Conservation (phyloP, 306 rosid species). For the Astragalus glycyphyllos region DNA sequence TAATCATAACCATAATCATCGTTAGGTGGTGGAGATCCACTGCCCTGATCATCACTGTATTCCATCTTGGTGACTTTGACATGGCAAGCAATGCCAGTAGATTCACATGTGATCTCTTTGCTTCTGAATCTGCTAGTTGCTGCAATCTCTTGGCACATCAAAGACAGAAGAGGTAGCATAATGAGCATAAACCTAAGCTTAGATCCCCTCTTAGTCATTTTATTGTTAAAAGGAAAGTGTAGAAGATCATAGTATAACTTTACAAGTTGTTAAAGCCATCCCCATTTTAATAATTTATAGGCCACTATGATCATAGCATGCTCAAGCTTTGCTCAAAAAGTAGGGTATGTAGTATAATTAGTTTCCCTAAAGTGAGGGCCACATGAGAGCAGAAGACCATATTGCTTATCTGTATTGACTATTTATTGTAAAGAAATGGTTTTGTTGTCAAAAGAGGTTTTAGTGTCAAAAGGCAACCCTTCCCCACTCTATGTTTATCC, state of each 20-base stretch:
- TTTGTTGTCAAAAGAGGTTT: constrained; percentile 27
- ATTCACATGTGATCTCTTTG: constrained; percentile 32
- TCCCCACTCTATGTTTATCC: constrained; percentile 39
- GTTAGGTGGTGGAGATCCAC: constrained; percentile 37
- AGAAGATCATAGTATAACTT: constrained; percentile 34
- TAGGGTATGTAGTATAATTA: constrained; percentile 54
- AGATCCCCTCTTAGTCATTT: constrained; percentile 46
- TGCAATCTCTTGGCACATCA: constrained; percentile 45
- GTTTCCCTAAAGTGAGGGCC: constrained; percentile 51
- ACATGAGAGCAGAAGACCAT: constrained; percentile 23
- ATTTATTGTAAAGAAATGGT: neutral
- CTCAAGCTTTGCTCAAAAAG: constrained; percentile 47
- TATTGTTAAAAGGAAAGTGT: constrained; percentile 32
- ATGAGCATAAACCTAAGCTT: constrained; percentile 40
- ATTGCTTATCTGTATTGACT: constrained; percentile 25
- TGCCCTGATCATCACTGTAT: constrained; percentile 26
- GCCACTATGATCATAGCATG: constrained; percentile 56
- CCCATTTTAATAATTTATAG: constrained; percentile 54
- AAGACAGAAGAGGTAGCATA: constrained; percentile 45
- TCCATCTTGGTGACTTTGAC: constrained; percentile 37
- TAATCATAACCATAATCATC: constrained; percentile 55
- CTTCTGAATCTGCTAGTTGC: constrained; percentile 50
- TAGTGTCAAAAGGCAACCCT: constrained; percentile 29
- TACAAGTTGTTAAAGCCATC: constrained; percentile 37
- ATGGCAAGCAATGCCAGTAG: constrained; percentile 39